Conservation (phyloP, 73 alveolate species). For the Paramecium primaurelia region DNA sequence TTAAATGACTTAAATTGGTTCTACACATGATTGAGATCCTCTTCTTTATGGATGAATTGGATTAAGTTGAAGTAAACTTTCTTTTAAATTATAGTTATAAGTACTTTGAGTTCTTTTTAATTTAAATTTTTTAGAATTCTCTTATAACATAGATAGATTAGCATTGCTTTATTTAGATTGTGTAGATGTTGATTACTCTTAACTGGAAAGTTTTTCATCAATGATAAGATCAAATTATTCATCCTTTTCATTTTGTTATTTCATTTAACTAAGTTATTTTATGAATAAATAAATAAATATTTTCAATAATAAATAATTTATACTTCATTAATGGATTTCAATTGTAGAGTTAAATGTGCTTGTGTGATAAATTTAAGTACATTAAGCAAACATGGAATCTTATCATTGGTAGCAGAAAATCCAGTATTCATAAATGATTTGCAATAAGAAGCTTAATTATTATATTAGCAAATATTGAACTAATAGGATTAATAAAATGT, state of each 20-base stretch:
- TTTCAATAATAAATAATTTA: background rate
- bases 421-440: constrained; percentile 3
- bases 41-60: background rate
- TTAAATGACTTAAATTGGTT: background rate
- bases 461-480: background rate
- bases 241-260: background rate
- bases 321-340: constrained; percentile 20
- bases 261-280: background rate
- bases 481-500: background rate
- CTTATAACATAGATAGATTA: background rate
- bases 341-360: constrained; percentile 35
- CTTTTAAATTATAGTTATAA: background rate
- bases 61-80: background rate
- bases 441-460: constrained; percentile 1
- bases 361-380: background rate
- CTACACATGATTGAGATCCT: constrained; percentile 6
- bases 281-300: background rate
- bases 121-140: background rate
- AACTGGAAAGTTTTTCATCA: background rate
- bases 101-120: background rate
- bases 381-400: background rate
- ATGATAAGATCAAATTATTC: background rate
- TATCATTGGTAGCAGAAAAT: constrained; percentile 18
- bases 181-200: background rate
- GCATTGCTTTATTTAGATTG: background rate